Base-by-base conservation (phyloP, 2,329 filamentous ascomycete species). In the Didymella segeticola region DNA sequence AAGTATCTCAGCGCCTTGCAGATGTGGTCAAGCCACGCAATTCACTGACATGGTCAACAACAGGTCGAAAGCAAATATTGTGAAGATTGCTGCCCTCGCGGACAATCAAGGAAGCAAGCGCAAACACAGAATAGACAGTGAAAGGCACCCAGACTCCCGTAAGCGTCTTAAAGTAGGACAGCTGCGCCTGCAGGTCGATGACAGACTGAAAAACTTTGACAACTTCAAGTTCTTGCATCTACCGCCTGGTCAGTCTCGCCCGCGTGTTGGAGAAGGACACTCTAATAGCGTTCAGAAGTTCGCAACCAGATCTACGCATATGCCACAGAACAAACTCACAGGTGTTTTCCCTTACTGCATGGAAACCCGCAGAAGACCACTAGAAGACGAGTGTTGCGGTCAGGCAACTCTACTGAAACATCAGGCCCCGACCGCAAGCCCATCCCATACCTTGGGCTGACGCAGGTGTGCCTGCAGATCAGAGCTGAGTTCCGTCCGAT, bases 401-500 rank as follows among this genome's bases (percentile, higher is more conserved):
- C 43, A 6, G 7, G 22, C 14, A 9, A 25, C 1, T 31, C 43
- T 9, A n/a, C 26, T n/a, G 7, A 25, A 11, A 3, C 12, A 23
- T 6, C 26, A 31, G 26, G 2, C 3, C 1, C 26, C 11, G 14
- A 17, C 17, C 37, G 17, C 4, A 49, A 29, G 12, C 23, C 48
- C 1, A 53, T 69, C 11, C 66, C 67, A 4, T 66, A 58, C 43
- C 53, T 67, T 6, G 54, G 49, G 12, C 30, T 68, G 2, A 66
- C 63, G 1, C 68, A 72, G 33, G 51, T 51, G 0, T 69, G 63
- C 33, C 19, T 43, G 8, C 45, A 53, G 9, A 62, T 71, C 8
- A 64, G 68, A n/a, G 51, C 49, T 4, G 68, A 70, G 14, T 71
- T 72, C 22, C 64, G 63, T 15, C 56, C 58, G 2, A 53, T 56